Evolutionary conservation across 331 rosid genomes (phyloP), one percentile per base, ranked within the genome.

Genomic region (Malus hybrid): DNA sequence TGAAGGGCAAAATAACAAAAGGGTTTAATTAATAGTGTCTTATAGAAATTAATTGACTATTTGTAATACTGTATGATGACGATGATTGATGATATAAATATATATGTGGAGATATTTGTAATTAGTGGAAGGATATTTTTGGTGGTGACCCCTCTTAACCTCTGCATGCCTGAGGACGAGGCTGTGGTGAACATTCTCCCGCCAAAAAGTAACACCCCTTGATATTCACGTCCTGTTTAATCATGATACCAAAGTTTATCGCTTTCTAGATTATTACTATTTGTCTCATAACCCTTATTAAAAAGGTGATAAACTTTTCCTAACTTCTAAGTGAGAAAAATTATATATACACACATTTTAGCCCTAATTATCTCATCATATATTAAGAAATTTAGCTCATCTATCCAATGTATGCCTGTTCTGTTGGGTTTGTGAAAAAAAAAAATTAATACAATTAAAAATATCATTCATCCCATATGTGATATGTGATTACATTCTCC

Each of bases 201-300:
- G 67, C 56, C 76, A 57, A 58, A 72, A 72, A 36, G 76, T 56
- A 34, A 71, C 69, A 71, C 76, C 74, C 83, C 87, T 85, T 83
- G 87, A 52, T 83, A 66, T 73, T 66, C 87, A 80, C 82, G 80
- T 50, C 68, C 85, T 34, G 70, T 32, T 71, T 77, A 61, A 48
- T 76, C 73, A 65, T 52, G 44, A 63, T 63, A 33, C 14, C 8
- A 39, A 68, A 39, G n/a, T 63, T 63, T 26, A 32, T 42, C 24
- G 58, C 58, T 56, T 73, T 73, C 68, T 73, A 73, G 69, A 73
- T 44, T 60, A 15, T 26, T 39, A 65, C 29, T 73, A 52, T 30
- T 16, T 32, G 13, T 63, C 28, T 28, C 50, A 44, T 44, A 44
- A 44, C 14, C 50, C 50, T 44, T 44, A 44, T 11, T 44, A 44